Conservation (phyloP, 352 stramenopile genomes). For the Globisporangium carolinianum region DNA sequence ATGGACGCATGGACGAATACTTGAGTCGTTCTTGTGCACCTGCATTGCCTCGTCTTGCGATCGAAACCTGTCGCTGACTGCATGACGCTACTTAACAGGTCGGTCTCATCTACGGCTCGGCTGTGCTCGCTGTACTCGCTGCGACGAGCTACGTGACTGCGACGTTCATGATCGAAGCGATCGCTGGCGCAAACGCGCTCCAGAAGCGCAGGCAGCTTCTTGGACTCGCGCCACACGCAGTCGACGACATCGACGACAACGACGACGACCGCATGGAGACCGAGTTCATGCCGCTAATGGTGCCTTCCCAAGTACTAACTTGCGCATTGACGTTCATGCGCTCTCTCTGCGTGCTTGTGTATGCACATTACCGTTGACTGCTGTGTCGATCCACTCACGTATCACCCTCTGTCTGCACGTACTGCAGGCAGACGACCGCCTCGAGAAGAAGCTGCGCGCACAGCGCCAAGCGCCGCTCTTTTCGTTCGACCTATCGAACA, state of each 20-base stretch:
- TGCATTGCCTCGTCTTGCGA: not conserved
- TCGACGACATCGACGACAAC: slow-evolving; percentile 29
- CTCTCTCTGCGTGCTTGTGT: not conserved
- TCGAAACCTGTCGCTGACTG: not conserved
- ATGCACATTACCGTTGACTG: not conserved
- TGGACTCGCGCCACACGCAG: slow-evolving; percentile 15
- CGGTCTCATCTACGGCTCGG: slow-evolving; percentile 66
- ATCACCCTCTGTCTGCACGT: too few species aligned
- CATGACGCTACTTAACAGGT: slow-evolving; percentile 23
- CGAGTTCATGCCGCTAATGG: slow-evolving; percentile 78
- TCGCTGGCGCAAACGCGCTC: slow-evolving; percentile 76
- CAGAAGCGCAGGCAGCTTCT: slow-evolving; percentile 44
- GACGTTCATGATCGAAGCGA: slow-evolving; percentile 84
- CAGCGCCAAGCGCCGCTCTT: slow-evolving; percentile 26
- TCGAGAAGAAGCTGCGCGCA: slow-evolving; percentile 40
- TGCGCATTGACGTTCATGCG: not conserved
- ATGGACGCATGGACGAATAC: not conserved
- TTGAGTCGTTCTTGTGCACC: not conserved
- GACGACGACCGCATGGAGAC: slow-evolving; percentile 28
- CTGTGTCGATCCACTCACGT: too few species aligned
- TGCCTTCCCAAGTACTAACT: slow-evolving; percentile 49
- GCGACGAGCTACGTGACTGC: slow-evolving; percentile 74
- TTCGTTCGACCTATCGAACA: slow-evolving; percentile 72
- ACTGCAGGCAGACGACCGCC: slow-evolving; percentile 40
- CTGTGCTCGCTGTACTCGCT: slow-evolving; percentile 49